These are phyloP conservation scores for Apiospora malaysiana DNA, from an alignment of 2,329 filamentous ascomycete genomes.

Conservation along the genomic window DNA sequence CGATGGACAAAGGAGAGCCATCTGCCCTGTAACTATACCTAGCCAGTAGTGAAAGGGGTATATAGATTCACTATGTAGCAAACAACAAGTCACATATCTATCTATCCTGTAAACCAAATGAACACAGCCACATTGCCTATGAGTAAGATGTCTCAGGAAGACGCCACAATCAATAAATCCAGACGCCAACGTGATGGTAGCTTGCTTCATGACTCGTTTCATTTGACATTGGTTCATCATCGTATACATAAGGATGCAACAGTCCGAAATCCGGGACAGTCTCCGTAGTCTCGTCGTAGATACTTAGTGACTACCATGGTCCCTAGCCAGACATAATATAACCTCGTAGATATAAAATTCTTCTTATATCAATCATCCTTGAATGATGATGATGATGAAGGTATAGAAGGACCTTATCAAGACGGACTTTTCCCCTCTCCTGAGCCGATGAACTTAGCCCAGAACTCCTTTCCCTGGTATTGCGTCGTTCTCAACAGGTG, in stretches of 20 bases:
- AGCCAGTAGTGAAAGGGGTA: background rate
- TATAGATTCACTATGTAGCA: background rate
- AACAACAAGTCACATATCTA: background rate
- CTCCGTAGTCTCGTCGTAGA: background rate
- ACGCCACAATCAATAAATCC: background rate
- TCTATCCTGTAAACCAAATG: no score
- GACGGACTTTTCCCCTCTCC: background rate
- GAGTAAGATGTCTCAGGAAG: background rate
- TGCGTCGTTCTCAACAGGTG: background rate
- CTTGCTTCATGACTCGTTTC: background rate
- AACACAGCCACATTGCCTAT: no score
- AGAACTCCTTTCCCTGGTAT: background rate
- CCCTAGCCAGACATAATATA: background rate
- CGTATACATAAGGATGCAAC: background rate
- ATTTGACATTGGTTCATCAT: background rate
- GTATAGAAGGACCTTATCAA: background rate
- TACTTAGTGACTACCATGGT: background rate
- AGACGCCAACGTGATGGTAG: background rate
- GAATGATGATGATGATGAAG: background rate
- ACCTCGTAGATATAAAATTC: background rate
- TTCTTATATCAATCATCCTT: background rate
- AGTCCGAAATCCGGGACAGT: background rate
- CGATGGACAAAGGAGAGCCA: background rate
- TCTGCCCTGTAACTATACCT: no score
- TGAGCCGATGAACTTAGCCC: background rate